These are phyloP conservation scores for Fragaria ananassa DNA, from an alignment of 306 rosid genomes.

Conservation along the genomic window DNA sequence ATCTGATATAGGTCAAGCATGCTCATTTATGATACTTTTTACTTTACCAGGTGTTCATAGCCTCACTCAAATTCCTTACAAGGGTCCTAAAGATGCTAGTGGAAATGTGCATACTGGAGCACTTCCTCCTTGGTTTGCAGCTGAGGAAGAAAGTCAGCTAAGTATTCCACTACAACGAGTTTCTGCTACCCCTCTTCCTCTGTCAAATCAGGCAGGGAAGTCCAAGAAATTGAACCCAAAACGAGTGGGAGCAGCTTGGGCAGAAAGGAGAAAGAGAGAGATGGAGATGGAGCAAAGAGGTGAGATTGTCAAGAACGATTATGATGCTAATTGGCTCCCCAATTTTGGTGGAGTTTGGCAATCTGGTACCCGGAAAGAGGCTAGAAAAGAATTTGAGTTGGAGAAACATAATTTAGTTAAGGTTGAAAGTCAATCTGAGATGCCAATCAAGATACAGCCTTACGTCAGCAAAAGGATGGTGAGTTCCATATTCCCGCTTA, in stretches of 20 bases:
- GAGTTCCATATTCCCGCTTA: slow-evolving; percentile 28
- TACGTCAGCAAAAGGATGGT: slow-evolving; percentile 91
- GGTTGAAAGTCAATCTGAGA: slow-evolving; percentile 50
- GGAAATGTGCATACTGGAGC: slow-evolving; percentile 75
- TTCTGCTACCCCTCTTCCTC: slow-evolving; percentile 29
- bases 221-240: slow-evolving; percentile 72
- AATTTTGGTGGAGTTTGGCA: slow-evolving; percentile 98
- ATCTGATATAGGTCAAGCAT: not conserved
- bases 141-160: slow-evolving; percentile 45
- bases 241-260: slow-evolving; percentile 98
- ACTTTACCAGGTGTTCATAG: slow-evolving; percentile 50
- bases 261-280: slow-evolving; percentile 83
- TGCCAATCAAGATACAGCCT: slow-evolving; percentile 64
- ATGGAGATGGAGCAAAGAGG: slow-evolving; percentile 92
- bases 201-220: slow-evolving; percentile 45
- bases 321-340: slow-evolving; percentile 83
- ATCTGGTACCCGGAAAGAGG: slow-evolving; percentile 89
- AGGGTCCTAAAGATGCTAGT: slow-evolving; percentile 34
- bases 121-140: slow-evolving; percentile 80
- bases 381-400: slow-evolving; percentile 76
- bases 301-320: slow-evolving; percentile 48
- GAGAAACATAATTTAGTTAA: slow-evolving; percentile 56
- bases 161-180: slow-evolving; percentile 32
- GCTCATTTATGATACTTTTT: slow-evolving; percentile 32
- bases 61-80: slow-evolving; percentile 42